Base-by-base conservation (phyloP, 2,329 filamentous ascomycete genomes). In the Mollisiaceae sp. region DNA sequence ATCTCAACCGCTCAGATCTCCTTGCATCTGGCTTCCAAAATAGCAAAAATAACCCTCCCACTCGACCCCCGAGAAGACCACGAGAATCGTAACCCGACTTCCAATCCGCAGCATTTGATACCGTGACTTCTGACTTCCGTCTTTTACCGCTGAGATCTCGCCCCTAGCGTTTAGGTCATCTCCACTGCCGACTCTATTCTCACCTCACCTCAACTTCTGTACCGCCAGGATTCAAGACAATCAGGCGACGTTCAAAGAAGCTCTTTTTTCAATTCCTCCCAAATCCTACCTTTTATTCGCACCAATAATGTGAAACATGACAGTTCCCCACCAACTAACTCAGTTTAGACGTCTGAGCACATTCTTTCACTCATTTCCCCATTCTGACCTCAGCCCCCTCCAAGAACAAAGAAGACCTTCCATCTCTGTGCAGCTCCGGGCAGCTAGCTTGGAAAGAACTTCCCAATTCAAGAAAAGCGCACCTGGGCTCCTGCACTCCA, bases 1-100 rank as follows among this genome's bases (percentile, higher is more conserved):
- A n/a, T 47, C 43, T 50, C 45, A 50, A 22, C 20, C 45, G 45
- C 45, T 50, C 45, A 50, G 45, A 50, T 50, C 45, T 50, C 45
- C n/a, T 27, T 24, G 5, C 45, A 32, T 32, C 45, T 47, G 15
- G n/a, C 45, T 24, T 22, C 43, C 43, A 8, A 47, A 47, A 22
- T 22, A n/a, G n/a, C 14, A 47, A 47, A n/a, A n/a, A 47, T 8
- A 47, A 47, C 43, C n/a, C 9, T 20, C n/a, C n/a, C 8, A 20
- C 43, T 47, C 8, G 43, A 47, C 43, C 43, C n/a, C 43, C 43
- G 43, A 50, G 20, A 24, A 20, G 22, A 50, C 8, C 45, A 50
- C n/a, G 20, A 50, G 45, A 50, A 50, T 50, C 45, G 22, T 22
- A 20, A 50, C 43, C 8, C 14, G 8, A 20, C 20, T n/a, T n/a